Base-by-base conservation (phyloP, 2,329 filamentous ascomycete species). In the Aspergillus brunneoviolaceus region DNA sequence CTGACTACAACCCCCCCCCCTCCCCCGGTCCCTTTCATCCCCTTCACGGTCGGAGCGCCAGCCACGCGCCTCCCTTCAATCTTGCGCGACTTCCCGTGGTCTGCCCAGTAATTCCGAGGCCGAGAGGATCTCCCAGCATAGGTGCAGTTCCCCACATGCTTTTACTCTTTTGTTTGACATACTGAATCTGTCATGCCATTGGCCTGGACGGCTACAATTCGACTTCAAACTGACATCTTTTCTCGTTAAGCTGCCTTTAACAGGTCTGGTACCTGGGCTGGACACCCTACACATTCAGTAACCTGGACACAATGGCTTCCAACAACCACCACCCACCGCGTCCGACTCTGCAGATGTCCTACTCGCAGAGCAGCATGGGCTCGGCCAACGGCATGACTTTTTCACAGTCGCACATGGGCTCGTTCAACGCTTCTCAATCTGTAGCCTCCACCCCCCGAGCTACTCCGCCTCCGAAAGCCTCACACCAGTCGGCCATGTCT, bases 401-500 rank as follows among this genome's bases (percentile, higher is more conserved):
- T 54, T 74, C 75, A 10, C 77, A 79, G 65, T 71, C 74, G 52
- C 71, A 76, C 61, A 70, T 78, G 64, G 71, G 70, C 33, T 75
- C 76, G 21, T 77, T 80, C 63, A 79, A 79, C 67, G 72, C 73
- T 59, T 75, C 76, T 31, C 78, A 80, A 65, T 80, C 78, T 47
- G 70, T 79, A 55, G 72, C 74, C 12, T 78, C 78, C 11, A 80
- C 79, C 16, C 77, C 78, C 55, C 75, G 77, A 51, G 77, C 75
- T 23, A 81, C 79, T 29, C 77, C 79, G 51, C 77, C 79, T 42
- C 70, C 77, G 39, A 72, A 74, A 64, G 69, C 62, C 27, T 76
- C 77, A 23, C 78, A 81, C 60, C 79, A 80, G 58, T 76, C 76
- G n/a, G 63, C 64, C 60, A 70, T 75, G 68, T 74, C 77, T 14